phyloP scores from a whole-genome alignment of 768 basidiomycete genomes.

The Psilocybe sp. region DNA sequence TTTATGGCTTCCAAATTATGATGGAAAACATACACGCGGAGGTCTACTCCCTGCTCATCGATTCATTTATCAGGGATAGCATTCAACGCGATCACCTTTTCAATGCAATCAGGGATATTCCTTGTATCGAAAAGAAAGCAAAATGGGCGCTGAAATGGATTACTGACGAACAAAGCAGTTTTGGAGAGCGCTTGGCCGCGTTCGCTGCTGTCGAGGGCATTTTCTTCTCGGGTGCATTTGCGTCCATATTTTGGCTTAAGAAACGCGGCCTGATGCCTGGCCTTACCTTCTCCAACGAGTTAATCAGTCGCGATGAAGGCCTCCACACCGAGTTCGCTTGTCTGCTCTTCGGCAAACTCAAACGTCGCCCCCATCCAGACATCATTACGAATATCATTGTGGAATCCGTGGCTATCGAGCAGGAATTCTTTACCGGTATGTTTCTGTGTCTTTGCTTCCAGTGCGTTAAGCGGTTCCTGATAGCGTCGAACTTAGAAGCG shows the following conservation, averaged over 20 bases:
- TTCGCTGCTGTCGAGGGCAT: slow-evolving; percentile 98
- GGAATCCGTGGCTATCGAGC: slow-evolving; percentile 84
- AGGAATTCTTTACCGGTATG: slow-evolving; percentile 79
- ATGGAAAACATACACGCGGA: slow-evolving; percentile 98
- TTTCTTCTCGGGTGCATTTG: no score
- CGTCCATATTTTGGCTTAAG: no score
- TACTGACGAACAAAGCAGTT: slow-evolving; percentile 68
- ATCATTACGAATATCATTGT: slow-evolving; percentile 68
- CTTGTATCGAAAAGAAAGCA: slow-evolving; percentile 86
- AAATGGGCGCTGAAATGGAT: slow-evolving; percentile 96
- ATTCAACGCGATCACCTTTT: slow-evolving; percentile 78
- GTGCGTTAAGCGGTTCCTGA: background rate
- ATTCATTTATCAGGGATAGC: slow-evolving; percentile 88
- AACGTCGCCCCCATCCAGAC: slow-evolving; percentile 77
- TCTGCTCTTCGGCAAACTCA: slow-evolving; percentile 80
- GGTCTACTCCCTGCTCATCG: slow-evolving; percentile 93
- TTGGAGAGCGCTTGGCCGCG: slow-evolving; percentile 86
- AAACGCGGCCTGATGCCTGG: slow-evolving; percentile 97
- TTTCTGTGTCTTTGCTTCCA: background rate
- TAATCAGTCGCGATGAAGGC: slow-evolving; percentile 94
- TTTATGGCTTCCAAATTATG: slow-evolving; percentile 99
- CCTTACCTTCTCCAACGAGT: slow-evolving; percentile 93
- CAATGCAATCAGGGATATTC: slow-evolving; percentile 89
- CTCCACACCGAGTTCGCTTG: slow-evolving; percentile 97
- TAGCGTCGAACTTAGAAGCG: slow-evolving; percentile 55